phyloP scores from a whole-genome alignment of 257 asterid genomes.

The Solanum dulcamara region DNA sequence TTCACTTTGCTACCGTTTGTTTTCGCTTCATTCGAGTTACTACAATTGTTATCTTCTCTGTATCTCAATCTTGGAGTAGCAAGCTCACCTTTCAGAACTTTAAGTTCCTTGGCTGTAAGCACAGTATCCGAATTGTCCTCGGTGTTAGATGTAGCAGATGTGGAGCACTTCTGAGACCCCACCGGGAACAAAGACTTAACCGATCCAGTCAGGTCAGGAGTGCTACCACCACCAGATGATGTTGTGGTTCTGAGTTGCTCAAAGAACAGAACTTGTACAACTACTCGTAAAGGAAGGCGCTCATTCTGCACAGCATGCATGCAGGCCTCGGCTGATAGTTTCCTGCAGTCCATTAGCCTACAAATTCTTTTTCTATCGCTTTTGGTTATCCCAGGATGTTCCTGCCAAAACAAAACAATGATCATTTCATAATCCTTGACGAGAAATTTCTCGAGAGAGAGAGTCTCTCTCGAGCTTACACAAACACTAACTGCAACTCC shows the following conservation, averaged over 20 bases:
- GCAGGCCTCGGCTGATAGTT: constrained; percentile 66
- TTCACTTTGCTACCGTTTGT: constrained; percentile 30
- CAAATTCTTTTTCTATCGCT: constrained; percentile 64
- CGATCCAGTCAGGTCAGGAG: constrained; percentile 34
- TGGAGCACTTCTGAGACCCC: constrained; percentile 55
- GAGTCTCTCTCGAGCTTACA: neutral
- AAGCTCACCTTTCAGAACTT: constrained; percentile 48
- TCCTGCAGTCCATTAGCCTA: constrained; percentile 61
- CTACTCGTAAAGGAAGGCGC: constrained; percentile 66
- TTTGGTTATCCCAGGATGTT: constrained; percentile 55
- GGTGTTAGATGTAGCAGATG: constrained; percentile 58
- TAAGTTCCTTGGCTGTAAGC: constrained; percentile 52
- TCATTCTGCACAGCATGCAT: constrained; percentile 77
- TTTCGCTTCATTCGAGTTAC: constrained; percentile 8
- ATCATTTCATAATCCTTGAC: neutral
- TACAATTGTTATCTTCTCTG: constrained; percentile 2
- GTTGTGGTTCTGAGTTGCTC: constrained; percentile 49
- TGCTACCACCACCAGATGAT: constrained; percentile 31
- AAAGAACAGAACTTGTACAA: constrained; percentile 76
- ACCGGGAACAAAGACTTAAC: constrained; percentile 32
- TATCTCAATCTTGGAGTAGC: constrained; percentile 37
- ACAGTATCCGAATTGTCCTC: constrained; percentile 67
- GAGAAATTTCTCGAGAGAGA: neutral
- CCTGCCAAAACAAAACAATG: constrained; percentile 27
- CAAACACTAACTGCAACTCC: neutral